Conservation (phyloP, 352 stramenopile species). For the Globisporangium alternatum region DNA sequence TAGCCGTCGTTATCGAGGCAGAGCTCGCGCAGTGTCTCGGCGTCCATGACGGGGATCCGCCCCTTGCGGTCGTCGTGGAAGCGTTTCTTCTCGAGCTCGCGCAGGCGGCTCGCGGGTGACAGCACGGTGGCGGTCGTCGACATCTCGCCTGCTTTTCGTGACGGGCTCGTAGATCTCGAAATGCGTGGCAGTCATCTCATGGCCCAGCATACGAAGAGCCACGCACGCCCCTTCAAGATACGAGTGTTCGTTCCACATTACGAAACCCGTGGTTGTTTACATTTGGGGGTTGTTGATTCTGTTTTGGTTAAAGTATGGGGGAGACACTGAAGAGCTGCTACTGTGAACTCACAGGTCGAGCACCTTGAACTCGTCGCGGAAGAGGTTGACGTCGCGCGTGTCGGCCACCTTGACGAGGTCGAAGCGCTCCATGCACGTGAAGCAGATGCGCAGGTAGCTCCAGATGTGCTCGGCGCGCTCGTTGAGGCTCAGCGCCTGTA, state of each 20-base stretch:
- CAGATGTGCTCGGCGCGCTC: slow-evolving; percentile 95
- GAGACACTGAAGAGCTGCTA: not conserved
- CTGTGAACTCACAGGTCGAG: slow-evolving; percentile 49
- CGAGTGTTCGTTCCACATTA: not conserved
- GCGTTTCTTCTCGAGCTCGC: slow-evolving; percentile 64
- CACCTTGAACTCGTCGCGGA: slow-evolving; percentile 85
- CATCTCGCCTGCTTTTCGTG: slow-evolving; percentile 22
- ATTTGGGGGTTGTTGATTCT: not conserved
- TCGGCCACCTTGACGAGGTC: slow-evolving; percentile 93
- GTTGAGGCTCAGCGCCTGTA: slow-evolving; percentile 96
- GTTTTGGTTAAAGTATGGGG: slow-evolving; percentile 1
- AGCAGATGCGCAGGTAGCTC: slow-evolving; percentile 98
- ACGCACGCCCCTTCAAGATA: not conserved
- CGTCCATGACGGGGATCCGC: slow-evolving; percentile 85
- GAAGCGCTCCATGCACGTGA: slow-evolving; percentile 97
- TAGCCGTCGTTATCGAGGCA: slow-evolving; percentile 85
- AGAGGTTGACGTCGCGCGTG: slow-evolving; percentile 74
- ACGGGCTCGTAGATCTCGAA: not conserved
- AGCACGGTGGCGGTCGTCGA: slow-evolving; percentile 32
- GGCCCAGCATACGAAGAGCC: not conserved
- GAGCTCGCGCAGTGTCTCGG: slow-evolving; percentile 74
- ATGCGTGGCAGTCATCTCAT: not conserved
- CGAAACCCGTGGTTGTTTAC: not conserved
- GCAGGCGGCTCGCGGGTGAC: slow-evolving; percentile 51
- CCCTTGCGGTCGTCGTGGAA: slow-evolving; percentile 66